Conservation (phyloP, 2,329 filamentous ascomycete species). For the Colletotrichum sp. region DNA sequence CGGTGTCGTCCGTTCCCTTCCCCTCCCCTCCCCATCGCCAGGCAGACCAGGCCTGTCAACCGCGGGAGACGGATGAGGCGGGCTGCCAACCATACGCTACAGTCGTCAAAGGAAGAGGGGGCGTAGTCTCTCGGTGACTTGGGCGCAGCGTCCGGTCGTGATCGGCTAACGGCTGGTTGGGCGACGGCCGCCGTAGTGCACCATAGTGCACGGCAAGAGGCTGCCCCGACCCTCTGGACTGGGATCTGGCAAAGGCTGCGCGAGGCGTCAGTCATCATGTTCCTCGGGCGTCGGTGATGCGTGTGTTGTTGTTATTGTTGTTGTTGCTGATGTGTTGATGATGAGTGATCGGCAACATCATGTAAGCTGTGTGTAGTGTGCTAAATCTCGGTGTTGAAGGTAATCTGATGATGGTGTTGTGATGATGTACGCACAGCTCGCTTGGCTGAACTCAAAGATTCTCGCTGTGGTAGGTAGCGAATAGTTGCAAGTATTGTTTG, state of each 20-base stretch:
- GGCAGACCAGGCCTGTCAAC: neutral
- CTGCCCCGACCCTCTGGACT: conserved; percentile 17
- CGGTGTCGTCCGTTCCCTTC: neutral
- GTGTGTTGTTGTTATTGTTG: neutral
- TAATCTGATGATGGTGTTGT: neutral
- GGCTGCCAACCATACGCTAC: neutral
- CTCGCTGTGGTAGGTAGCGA: neutral
- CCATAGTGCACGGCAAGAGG: neutral
- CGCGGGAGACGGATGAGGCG: neutral
- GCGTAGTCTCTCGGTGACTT: neutral
- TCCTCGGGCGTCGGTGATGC: neutral
- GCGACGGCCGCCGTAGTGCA: neutral
- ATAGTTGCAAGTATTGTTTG: neutral
- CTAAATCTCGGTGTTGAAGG: neutral
- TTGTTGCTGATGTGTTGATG: neutral
- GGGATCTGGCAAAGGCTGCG: conserved; percentile 10
- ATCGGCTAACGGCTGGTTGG: conserved; percentile 17
- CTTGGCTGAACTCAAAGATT: neutral
- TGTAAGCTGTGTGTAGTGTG: neutral
- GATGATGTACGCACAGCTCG: neutral
- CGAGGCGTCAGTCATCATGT: conserved; percentile 3
- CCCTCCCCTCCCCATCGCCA: neutral
- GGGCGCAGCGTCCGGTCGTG: neutral
- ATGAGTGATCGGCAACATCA: neutral
- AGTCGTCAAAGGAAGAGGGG: neutral